These are phyloP conservation scores for Brasenia schreberi DNA, from an alignment of 164 flowering plant genomes.

Conservation along the genomic window DNA sequence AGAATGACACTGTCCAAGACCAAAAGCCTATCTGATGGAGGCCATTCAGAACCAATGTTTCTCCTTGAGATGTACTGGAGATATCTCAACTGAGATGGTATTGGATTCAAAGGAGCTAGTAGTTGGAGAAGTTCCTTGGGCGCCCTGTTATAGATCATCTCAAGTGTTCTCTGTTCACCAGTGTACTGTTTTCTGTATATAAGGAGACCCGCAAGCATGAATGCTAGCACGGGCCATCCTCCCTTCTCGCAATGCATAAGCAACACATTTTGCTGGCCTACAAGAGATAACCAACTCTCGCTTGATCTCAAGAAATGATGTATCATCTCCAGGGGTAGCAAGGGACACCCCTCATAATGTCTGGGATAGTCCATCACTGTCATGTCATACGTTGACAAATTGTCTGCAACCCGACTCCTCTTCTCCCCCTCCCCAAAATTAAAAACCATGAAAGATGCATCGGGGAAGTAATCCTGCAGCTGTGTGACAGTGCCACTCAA, in stretches of 20 bases:
- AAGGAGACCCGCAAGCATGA: slow-evolving; percentile 88
- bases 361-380: slow-evolving; percentile 94
- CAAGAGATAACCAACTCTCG: slow-evolving; percentile 87
- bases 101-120: slow-evolving; percentile 70
- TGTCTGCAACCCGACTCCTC: slow-evolving; percentile 68
- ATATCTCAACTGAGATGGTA: slow-evolving; percentile 85
- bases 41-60: slow-evolving; percentile 66
- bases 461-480: slow-evolving; percentile 71
- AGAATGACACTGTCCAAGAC: slow-evolving; percentile 61
- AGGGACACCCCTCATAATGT: slow-evolving; percentile 77
- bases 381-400: slow-evolving; percentile 76
- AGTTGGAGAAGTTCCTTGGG: slow-evolving; percentile 82
- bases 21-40: slow-evolving; percentile 63
- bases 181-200: slow-evolving; percentile 74
- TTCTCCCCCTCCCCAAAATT: slow-evolving; percentile 80
- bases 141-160: slow-evolving; percentile 93
- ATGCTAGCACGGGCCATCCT: slow-evolving; percentile 95
- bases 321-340: slow-evolving; percentile 79
- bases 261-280: slow-evolving; percentile 85
- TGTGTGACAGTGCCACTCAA: slow-evolving; percentile 79
- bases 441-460: slow-evolving; percentile 91
- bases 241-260: slow-evolving; percentile 96
- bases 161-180: slow-evolving; percentile 90
- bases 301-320: slow-evolving; percentile 81
- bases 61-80: slow-evolving; percentile 85